Percentiles rank a stretch among this genome's conserved stretches.
These are phyloP conservation scores for Spirogloea muscicola DNA, from an alignment of 139 green algal species.

Conservation along the genomic window DNA sequence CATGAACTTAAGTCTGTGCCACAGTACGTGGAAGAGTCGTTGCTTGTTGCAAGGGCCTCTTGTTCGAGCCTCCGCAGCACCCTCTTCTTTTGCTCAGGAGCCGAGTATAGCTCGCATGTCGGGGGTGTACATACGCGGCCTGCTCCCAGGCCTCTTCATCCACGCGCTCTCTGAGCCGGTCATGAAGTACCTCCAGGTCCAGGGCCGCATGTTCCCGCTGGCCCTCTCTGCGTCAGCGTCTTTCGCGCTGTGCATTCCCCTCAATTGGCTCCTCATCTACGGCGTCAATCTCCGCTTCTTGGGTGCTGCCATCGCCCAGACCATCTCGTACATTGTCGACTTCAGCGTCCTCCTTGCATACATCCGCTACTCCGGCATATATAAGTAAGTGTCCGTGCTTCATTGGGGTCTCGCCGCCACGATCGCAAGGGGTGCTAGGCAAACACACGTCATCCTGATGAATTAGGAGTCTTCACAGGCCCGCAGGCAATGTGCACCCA, in stretches of 20 bases:
- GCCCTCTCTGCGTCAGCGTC: not conserved
- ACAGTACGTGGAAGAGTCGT: not conserved
- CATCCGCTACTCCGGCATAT: conserved; percentile 10
- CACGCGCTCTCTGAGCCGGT: not conserved
- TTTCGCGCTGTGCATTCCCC: not conserved
- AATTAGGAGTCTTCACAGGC: too few species aligned
- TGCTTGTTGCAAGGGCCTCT: not conserved
- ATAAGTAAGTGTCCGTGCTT: conserved; percentile 1
- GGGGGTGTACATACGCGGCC: not conserved
- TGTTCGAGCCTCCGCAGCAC: not conserved
- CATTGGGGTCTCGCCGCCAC: conserved; percentile 17
- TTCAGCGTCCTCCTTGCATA: conserved; percentile 27
- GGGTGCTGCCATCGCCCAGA: not conserved
- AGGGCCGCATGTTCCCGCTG: conserved; percentile 2
- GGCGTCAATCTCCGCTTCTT: not conserved
- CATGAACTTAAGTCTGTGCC: not conserved
- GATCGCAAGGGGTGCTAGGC: too few species aligned
- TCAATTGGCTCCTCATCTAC: conserved; percentile 8
- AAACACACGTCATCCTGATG: too few species aligned
- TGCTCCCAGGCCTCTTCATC: conserved; percentile 12
- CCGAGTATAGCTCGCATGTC: not conserved
- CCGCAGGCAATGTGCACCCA: too few species aligned
- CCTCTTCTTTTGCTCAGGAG: conserved; percentile 1
- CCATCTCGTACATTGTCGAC: not conserved
- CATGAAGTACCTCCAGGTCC: conserved; percentile 4